A percentile compares a stretch with the other conserved stretches of the same genome.
phyloP scores from a whole-genome alignment of 192 early-diverging fungal species.

The Jimgerdemannia lactiflua region DNA sequence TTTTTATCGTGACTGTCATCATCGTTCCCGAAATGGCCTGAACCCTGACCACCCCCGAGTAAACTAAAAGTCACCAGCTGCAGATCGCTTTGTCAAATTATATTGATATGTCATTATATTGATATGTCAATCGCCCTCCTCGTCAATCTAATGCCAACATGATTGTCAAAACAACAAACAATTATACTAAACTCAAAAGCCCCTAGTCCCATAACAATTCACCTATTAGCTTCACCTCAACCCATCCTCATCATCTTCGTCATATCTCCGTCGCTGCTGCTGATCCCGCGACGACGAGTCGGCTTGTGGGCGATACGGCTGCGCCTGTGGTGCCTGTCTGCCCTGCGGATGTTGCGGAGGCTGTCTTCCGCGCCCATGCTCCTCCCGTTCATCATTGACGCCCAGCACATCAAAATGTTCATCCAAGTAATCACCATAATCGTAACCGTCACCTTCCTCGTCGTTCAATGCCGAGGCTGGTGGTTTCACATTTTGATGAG shows the following conservation, averaged over 20 bases:
- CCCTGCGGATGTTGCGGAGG: neutral
- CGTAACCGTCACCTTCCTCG: neutral
- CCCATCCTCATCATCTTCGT: neutral
- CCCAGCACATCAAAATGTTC: neutral
- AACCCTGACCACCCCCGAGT: too few relatives aligned
- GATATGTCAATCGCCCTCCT: too few relatives aligned
- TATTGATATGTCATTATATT: too few relatives aligned
- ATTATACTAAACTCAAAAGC: too few relatives aligned
- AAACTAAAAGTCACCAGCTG: too few relatives aligned
- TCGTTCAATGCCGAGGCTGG: neutral
- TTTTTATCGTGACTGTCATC: too few relatives aligned
- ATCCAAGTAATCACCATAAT: neutral
- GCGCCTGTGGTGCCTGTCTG: neutral
- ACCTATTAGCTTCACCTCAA: neutral
- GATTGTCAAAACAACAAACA: too few relatives aligned
- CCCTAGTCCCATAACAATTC: too few relatives aligned
- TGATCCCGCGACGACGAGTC: neutral
- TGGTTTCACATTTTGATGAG: neutral
- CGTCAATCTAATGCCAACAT: too few relatives aligned
- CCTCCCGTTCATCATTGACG: neutral
- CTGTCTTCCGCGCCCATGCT: neutral
- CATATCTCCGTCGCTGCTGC: neutral
- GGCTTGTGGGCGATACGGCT: neutral
- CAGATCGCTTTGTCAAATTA: too few relatives aligned
- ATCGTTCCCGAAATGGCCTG: too few relatives aligned